Evolutionary conservation across 1,284 basidiomycete genomes (phyloP), one percentile per base, ranked within the genome.

Genomic region (Irpex rosettiformis): DNA sequence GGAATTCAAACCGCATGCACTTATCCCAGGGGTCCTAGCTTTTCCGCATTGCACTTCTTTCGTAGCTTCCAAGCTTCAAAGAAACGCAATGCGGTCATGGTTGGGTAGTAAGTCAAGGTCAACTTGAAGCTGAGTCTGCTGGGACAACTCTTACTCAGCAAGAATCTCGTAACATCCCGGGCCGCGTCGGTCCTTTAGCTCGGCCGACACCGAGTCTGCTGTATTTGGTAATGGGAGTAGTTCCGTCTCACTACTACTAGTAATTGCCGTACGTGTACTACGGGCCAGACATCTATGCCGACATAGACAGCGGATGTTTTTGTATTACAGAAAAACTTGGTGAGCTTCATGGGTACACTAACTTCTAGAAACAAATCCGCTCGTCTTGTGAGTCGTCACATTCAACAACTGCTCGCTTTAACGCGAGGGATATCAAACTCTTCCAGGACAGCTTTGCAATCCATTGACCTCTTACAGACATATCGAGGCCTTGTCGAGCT

Each of bases 401-500:
- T 33, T 33, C 33, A 16, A 37, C 33, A 11, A n/a, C 8, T 11
- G 43, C 43, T 18, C n/a, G 21, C 16, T 22, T 27, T 8, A 24
- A 52, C 25, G 22, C 27, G n/a, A n/a, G n/a, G n/a, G n/a, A n/a
- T 25, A 13, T 52, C 49, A 6, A 33, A 52, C 6, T 57, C 60
- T 25, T 24, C 22, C 6, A 51, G 48, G 13, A 51, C 48, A 27
- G 48, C 48, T 51, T 22, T 51, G 21, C 62, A 64, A 37, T 55
- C 59, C 6, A 61, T 63, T 6, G 72, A 73, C 56, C 47, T 73
- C 2, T 64, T 73, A 0, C 64, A 71, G 25, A 65, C 64, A 18
- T 73, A 73, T 53, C 63, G 66, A 3, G 69, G 69, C 0, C 60
- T 72, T 1, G 67, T 72, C 1, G 60, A 67, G 0, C 64, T 70